phyloP scores from a whole-genome alignment of 345 rosid genomes.

The Murraya koenigii region DNA sequence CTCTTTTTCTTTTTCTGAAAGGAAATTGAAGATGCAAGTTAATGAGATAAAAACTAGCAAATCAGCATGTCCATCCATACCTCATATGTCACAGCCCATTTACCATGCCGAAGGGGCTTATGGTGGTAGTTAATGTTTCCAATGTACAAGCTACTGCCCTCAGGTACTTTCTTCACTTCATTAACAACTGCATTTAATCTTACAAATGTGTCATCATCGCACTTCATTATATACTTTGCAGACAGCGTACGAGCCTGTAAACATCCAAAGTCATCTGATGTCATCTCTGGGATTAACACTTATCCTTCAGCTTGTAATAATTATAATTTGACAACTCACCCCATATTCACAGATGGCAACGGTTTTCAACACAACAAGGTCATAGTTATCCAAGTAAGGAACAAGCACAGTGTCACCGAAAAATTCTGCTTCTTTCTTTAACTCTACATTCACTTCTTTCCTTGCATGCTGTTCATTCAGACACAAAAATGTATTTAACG shows the following conservation, averaged over 20 bases:
- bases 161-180: conserved; percentile 61
- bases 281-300: not conserved
- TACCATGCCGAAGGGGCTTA: conserved; percentile 81
- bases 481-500: conserved; percentile 10
- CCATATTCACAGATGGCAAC: conserved; percentile 96
- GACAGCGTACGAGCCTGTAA: conserved; percentile 55
- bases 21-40: not conserved
- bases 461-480: conserved; percentile 59
- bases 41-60: not conserved
- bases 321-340: conserved; percentile 44
- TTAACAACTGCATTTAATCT: conserved; percentile 68
- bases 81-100: conserved; percentile 99
- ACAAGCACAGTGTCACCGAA: conserved; percentile 86
- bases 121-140: conserved; percentile 91
- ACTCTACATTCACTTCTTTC: conserved; percentile 83
- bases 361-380: conserved; percentile 91
- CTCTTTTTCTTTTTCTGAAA: too few relatives aligned
- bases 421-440: conserved; percentile 94
- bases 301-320: not conserved
- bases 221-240: conserved; percentile 83
- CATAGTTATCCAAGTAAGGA: conserved; percentile 94
- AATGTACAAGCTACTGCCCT: conserved; percentile 64
- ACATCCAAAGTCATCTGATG: conserved; percentile 16
- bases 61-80: conserved; percentile 29
- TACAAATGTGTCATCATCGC: conserved; percentile 91